These are phyloP conservation scores for Plasmodium cynomolgi DNA, from an alignment of 169 alveolate genomes.

Conservation along the genomic window DNA sequence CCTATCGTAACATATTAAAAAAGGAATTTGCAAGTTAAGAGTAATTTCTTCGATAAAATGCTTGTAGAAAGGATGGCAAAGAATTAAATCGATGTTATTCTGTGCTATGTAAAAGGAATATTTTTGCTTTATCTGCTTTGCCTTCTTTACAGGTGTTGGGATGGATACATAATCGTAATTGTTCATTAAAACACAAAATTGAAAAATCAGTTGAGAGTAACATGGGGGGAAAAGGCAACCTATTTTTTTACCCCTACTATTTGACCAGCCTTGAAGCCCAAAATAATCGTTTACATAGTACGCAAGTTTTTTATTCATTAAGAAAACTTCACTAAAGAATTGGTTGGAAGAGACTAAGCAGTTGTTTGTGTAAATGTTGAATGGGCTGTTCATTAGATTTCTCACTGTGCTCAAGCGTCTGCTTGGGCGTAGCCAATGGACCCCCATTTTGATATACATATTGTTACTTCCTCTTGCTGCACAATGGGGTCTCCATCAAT, in stretches of 20 bases:
- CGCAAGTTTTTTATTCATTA: constrained; percentile 53
- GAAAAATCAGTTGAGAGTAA: constrained; percentile 52
- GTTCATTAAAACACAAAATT: constrained; percentile 59
- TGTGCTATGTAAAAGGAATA: constrained; percentile 68
- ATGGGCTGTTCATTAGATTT: constrained; percentile 23
- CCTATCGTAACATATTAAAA: constrained; percentile 64
- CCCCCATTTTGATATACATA: neutral
- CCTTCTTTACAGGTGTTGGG: constrained; percentile 66
- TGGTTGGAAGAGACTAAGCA: constrained; percentile 6
- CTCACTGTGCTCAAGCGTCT: constrained; percentile 32
- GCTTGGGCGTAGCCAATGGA: neutral
- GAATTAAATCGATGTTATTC: constrained; percentile 65
- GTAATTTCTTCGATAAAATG: constrained; percentile 73
- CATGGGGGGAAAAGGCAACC: constrained; percentile 73
- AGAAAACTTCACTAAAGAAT: constrained; percentile 27
- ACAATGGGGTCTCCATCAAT: neutral
- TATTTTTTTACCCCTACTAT: constrained; percentile 6
- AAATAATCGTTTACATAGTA: constrained; percentile 65
- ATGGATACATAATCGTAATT: constrained; percentile 63
- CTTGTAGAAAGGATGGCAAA: constrained; percentile 74
- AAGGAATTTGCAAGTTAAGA: constrained; percentile 59
- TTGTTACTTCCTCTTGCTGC: neutral
- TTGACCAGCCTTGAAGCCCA: neutral
- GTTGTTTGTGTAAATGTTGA: constrained; percentile 51
- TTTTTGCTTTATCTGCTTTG: constrained; percentile 56